Percentiles rank a stretch among this genome's conserved stretches.
Evolutionary conservation across 2,329 filamentous ascomycete species (phyloP).

Genomic region (Phaeoacremonium minimum): DNA sequence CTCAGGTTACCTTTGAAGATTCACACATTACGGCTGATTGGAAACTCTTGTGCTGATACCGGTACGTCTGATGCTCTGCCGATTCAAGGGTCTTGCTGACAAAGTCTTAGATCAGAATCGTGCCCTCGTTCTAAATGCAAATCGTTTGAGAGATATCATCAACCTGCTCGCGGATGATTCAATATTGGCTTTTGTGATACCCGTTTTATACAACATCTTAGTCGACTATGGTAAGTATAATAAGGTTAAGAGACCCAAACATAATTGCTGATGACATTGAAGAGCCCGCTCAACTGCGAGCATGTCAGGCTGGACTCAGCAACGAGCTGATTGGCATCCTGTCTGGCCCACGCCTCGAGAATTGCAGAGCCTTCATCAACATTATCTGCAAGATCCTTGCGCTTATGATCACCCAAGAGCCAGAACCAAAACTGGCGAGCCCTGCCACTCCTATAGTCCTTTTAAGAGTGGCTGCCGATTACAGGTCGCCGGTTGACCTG

Average conservation of each 20-base stretch:
- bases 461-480: constrained; percentile 40
- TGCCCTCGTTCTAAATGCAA: constrained; percentile 45
- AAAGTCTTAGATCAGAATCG: constrained; percentile 50
- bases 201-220: constrained; percentile 59
- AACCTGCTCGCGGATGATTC: constrained; percentile 40
- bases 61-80: constrained; percentile 27
- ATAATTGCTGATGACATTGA: constrained; percentile 11
- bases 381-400: constrained; percentile 54
- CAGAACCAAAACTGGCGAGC: background rate
- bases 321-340: constrained; percentile 44
- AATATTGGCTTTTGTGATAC: constrained; percentile 48
- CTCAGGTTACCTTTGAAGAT: constrained; percentile 40
- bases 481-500: constrained; percentile 35
- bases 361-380: constrained; percentile 37
- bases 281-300: constrained; percentile 55
- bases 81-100: background rate
- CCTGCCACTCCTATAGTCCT: constrained; percentile 43
- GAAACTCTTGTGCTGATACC: constrained; percentile 60
- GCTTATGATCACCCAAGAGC: constrained; percentile 42
- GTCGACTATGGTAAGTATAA: constrained; percentile 54
- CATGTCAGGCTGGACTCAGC: constrained; percentile 47
- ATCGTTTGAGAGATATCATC: constrained; percentile 42
- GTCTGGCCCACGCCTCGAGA: constrained; percentile 34
- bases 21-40: constrained; percentile 53
- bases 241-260: background rate